Percentiles rank a stretch among this genome's conserved stretches.
Conservation (phyloP, 495 filamentous ascomycete genomes). For the Halenospora varia region DNA sequence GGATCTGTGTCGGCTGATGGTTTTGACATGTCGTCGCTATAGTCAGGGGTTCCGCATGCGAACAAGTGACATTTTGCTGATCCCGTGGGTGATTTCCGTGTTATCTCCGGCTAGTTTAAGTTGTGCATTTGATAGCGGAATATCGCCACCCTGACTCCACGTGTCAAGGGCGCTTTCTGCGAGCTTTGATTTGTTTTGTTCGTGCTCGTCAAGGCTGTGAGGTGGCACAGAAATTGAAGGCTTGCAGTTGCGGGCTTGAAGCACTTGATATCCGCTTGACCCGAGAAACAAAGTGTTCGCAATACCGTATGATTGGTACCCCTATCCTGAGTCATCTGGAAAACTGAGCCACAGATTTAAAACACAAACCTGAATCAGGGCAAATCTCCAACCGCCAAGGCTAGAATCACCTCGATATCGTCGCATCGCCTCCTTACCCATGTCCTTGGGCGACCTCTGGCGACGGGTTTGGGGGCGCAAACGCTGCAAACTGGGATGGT, state of each 20-base stretch:
- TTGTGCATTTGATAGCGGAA: too few relatives aligned
- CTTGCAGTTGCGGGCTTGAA: background rate
- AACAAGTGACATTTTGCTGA: background rate
- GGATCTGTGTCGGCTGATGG: background rate
- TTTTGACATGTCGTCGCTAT: background rate
- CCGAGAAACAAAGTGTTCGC: background rate
- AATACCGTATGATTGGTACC: too few relatives aligned
- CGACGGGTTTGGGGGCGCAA: background rate
- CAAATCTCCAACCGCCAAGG: background rate
- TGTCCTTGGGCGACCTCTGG: background rate
- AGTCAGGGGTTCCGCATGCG: too few relatives aligned
- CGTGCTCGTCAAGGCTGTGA: too few relatives aligned
- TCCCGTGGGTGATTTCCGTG: background rate
- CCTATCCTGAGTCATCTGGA: too few relatives aligned
- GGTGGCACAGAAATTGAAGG: background rate
- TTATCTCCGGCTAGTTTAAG: background rate
- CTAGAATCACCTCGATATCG: background rate
- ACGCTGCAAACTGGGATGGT: too few relatives aligned
- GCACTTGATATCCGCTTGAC: background rate
- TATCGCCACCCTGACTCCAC: too few relatives aligned
- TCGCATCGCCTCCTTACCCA: background rate
- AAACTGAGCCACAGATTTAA: background rate
- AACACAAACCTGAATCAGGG: background rate
- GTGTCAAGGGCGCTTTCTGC: too few relatives aligned
- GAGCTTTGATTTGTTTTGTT: too few relatives aligned